A percentile compares a stretch with the other conserved stretches of the same genome.
Evolutionary conservation across 805 yeast species (phyloP).

Genomic region (Ogataea siamensis): DNA sequence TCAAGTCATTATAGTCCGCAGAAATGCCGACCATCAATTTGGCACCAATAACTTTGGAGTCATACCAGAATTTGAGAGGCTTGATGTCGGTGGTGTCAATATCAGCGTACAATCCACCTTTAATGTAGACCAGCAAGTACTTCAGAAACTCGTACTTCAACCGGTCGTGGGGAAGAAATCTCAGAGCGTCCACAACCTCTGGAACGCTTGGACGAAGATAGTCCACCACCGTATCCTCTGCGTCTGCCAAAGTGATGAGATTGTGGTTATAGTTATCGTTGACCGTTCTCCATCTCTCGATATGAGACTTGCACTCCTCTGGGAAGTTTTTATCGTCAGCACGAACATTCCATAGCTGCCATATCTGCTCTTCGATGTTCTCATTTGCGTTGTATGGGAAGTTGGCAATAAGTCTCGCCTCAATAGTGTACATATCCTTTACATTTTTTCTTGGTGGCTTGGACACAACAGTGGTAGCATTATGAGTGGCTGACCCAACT

Average conservation of each 20-base stretch:
- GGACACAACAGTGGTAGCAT: conserved; percentile 12
- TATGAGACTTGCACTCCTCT: conserved; percentile 28
- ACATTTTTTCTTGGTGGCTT: conserved; percentile 29
- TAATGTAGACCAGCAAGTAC: conserved; percentile 48
- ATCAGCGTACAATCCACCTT: conserved; percentile 64
- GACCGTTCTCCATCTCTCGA: conserved; percentile 34
- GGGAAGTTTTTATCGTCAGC: conserved; percentile 33
- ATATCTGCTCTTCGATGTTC: conserved; percentile 31
- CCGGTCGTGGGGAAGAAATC: conserved; percentile 49
- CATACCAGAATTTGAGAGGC: conserved; percentile 37
- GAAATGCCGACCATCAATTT: conserved; percentile 22
- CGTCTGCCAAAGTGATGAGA: conserved; percentile 30
- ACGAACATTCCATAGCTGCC: conserved; percentile 31
- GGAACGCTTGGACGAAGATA: conserved; percentile 39
- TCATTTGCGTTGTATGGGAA: conserved; percentile 31
- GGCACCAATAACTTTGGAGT: conserved; percentile 16
- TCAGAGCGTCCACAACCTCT: conserved; percentile 50
- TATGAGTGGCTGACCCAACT: conserved; percentile 16
- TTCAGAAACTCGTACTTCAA: conserved; percentile 52
- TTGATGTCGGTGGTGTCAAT: conserved; percentile 56
- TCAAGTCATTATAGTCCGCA: conserved; percentile 25
- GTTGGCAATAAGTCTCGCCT: conserved; percentile 28
- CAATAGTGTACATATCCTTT: conserved; percentile 31
- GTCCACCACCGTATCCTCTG: conserved; percentile 29
- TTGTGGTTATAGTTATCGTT: conserved; percentile 33